These are phyloP conservation scores for Suillus occidentalis DNA, from an alignment of 768 basidiomycete species.

Conservation along the genomic window DNA sequence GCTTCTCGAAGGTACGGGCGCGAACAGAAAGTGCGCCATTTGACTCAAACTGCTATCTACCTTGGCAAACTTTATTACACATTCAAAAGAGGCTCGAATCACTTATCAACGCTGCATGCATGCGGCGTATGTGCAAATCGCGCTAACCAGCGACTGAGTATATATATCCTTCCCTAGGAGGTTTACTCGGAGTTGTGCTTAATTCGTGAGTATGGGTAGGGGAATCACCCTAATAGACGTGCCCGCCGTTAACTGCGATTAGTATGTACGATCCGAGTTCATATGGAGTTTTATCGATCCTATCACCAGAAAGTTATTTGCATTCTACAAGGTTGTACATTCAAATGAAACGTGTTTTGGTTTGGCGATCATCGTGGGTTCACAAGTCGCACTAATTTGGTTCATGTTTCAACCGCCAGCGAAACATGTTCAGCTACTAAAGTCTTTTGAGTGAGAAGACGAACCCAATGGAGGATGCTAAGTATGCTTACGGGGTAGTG, in stretches of 20 bases:
- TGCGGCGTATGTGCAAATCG: background rate
- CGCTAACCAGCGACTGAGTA: background rate
- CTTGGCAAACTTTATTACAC: background rate
- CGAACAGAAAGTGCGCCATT: background rate
- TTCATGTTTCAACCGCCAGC: slow-evolving; percentile 2
- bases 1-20: slow-evolving; percentile 6
- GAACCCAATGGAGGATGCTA: background rate
- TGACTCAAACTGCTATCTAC: background rate
- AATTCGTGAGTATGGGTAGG: background rate
- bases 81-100: background rate
- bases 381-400: background rate
- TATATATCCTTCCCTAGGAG: background rate
- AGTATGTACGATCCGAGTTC: background rate
- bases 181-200: background rate
- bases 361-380: background rate
- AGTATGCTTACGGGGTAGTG: background rate
- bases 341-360: background rate
- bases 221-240: background rate
- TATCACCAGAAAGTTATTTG: background rate
- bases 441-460: background rate
- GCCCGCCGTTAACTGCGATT: background rate
- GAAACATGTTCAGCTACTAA: background rate
- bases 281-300: background rate
- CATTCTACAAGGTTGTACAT: background rate
- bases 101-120: background rate